Evolutionary conservation across 345 rosid genomes (phyloP).

Genomic region (Jatropha curcas): DNA sequence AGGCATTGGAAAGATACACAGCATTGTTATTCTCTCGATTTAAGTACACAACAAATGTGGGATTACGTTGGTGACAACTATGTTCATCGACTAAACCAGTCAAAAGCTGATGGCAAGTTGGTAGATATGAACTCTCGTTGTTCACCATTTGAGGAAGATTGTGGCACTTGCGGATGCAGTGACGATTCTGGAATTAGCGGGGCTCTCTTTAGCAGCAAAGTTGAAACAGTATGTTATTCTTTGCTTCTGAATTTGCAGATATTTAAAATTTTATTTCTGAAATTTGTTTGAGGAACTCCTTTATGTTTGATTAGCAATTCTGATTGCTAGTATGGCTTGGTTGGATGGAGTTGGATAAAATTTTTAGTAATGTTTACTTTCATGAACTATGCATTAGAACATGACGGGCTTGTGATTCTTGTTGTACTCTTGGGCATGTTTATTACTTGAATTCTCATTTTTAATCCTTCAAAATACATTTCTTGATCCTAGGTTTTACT

Average conservation of each 20-base stretch:
- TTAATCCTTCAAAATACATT: not conserved
- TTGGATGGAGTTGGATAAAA: not conserved
- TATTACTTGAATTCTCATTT: not conserved
- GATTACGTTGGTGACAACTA: conserved; percentile 96
- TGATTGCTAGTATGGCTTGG: not conserved
- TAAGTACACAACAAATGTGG: conserved; percentile 90
- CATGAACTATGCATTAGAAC: not conserved
- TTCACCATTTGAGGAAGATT: conserved; percentile 58
- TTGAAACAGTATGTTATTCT: conserved; percentile 66
- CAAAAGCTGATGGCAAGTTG: conserved; percentile 76
- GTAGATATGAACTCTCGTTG: conserved; percentile 59
- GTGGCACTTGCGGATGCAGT: conserved; percentile 62
- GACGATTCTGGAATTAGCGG: conserved; percentile 82
- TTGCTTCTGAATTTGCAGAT: conserved; percentile 7
- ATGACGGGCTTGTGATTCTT: not conserved
- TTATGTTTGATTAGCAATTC: not conserved
- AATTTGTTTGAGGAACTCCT: not conserved
- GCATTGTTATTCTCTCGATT: conserved; percentile 88
- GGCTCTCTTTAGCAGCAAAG: conserved; percentile 81
- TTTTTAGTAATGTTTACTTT: not conserved
- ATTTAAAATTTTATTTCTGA: not conserved
- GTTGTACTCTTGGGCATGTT: not conserved
- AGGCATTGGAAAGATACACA: conserved; percentile 91
- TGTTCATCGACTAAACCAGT: conserved; percentile 91
- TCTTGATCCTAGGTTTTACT: conserved; percentile 11